A percentile compares a stretch with the other conserved stretches of the same genome.
These are phyloP conservation scores for Ogataea siamensis DNA, from an alignment of 805 yeast species.

Conservation along the genomic window DNA sequence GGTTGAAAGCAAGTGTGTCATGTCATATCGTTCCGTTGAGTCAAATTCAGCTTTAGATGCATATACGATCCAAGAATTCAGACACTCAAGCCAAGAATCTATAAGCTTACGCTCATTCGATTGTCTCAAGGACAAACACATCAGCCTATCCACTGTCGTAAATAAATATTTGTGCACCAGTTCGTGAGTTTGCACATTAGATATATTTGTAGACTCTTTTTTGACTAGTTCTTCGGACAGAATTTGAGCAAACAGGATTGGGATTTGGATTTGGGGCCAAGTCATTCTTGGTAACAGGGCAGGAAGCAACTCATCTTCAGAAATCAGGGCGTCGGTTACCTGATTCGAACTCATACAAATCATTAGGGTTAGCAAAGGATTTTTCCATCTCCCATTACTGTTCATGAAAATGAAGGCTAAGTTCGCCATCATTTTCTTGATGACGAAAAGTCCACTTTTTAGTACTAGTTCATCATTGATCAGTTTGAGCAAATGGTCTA, in stretches of 20 bases:
- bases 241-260: conserved; percentile 41
- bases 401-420: conserved; percentile 47
- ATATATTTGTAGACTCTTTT: conserved; percentile 29
- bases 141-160: conserved; percentile 29
- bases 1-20: conserved; percentile 17
- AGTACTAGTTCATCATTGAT: conserved; percentile 17
- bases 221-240: conserved; percentile 52
- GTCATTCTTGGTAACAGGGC: conserved; percentile 8
- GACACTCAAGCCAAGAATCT: conserved; percentile 30
- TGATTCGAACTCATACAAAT: conserved; percentile 12
- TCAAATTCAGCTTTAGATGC: conserved; percentile 38
- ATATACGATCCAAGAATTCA: conserved; percentile 38
- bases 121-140: conserved; percentile 12
- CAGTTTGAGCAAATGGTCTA: conserved; percentile 17
- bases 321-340: conserved; percentile 5
- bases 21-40: conserved; percentile 29
- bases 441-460: conserved; percentile 39
- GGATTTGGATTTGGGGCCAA: conserved; percentile 12
- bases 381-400: conserved; percentile 37
- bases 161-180: conserved; percentile 37
- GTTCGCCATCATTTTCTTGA: conserved; percentile 57
- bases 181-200: conserved; percentile 36
- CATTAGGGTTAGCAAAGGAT: conserved; percentile 38
- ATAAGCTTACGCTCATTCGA: conserved; percentile 11
- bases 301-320: not conserved